Evolutionary conservation across 441 rosid genomes (phyloP).

Genomic region (Codiaeum variegatum): DNA sequence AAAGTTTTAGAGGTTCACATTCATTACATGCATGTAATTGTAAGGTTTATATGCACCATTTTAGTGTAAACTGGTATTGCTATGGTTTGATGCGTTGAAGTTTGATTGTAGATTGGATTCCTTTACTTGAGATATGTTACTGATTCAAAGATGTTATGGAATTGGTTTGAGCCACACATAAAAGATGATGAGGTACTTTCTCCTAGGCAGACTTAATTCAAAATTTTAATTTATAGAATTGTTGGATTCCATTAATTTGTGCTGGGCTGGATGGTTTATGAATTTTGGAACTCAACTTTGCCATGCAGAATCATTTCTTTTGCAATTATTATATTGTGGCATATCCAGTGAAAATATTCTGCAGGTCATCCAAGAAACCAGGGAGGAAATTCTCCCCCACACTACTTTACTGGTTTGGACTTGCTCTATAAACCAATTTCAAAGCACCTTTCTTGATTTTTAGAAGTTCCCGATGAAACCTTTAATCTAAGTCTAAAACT

Average conservation of each 20-base stretch:
- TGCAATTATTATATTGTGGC: not conserved
- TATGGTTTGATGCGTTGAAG: conserved; percentile 24
- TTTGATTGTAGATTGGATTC: conserved; percentile 75
- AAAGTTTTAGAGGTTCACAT: conserved; percentile 17
- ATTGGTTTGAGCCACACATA: conserved; percentile 86
- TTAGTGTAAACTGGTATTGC: conserved; percentile 17
- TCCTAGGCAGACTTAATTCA: not conserved
- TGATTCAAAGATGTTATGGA: conserved; percentile 90
- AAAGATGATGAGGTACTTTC: conserved; percentile 83
- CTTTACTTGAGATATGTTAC: conserved; percentile 87
- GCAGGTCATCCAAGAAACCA: not conserved
- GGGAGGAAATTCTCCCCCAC: not conserved
- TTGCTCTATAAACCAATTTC: not conserved
- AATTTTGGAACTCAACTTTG: not conserved
- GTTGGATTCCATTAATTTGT: not conserved
- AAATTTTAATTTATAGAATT: not conserved
- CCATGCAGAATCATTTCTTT: not conserved
- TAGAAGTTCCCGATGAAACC: not conserved
- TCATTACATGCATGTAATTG: conserved; percentile 11
- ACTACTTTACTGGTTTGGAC: not conserved
- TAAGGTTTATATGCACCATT: conserved; percentile 2
- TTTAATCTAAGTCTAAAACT: not conserved
- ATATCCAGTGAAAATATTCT: not conserved
- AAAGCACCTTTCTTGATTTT: not conserved
- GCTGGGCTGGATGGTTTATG: not conserved